Evolutionary conservation across 176 grass and related monocot genomes (phyloP), one percentile per base, ranked within the genome.

Genomic region (Saccharum spontaneum): DNA sequence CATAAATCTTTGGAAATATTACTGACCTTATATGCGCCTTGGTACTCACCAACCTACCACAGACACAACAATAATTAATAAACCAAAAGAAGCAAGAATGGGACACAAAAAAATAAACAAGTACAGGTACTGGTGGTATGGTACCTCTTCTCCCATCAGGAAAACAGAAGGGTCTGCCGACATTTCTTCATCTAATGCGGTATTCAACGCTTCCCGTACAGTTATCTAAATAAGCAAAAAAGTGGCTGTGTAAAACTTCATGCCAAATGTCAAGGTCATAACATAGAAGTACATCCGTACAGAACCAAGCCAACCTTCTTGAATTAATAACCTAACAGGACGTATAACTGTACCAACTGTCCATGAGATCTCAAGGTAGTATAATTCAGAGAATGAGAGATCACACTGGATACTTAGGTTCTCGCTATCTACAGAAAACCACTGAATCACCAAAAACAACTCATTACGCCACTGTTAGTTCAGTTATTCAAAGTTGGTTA

Each of bases 1-100:
- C 39, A 76, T 15, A 52, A 74, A 14, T 75, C 82, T 23, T 13
- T 24, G 46, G 40, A 76, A 85, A 39, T 46, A 69, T 62, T 61
- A 87, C 82, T 73, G 64, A 96, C 97, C 89, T 99, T 99, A 81
- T 99, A 99, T 44, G 93, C 97, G 44, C 97, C 97, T 89, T 99
- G 93, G 61, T 99, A 99, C 50, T 99, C 93, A 37, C 97, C 97
- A 79, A 99, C 93, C 93, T 98, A 80, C 16, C 76, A 93, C 8
- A 62, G 23, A 79, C 45, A 38, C 18, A 50, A 30, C 65, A 71
- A 76, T 28, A 68, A 88, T 85, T 20, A 90, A 84, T 83, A 90
- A 62, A 69, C 10, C 14, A 59, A 60, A 84, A 59, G n/a, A 18
- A 57, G 3, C 20, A 23, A n/a, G 54, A 54, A 54, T 54, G 22